These are phyloP conservation scores for Psidium friedrichsthalianum DNA, from an alignment of 345 rosid species.

Conservation along the genomic window DNA sequence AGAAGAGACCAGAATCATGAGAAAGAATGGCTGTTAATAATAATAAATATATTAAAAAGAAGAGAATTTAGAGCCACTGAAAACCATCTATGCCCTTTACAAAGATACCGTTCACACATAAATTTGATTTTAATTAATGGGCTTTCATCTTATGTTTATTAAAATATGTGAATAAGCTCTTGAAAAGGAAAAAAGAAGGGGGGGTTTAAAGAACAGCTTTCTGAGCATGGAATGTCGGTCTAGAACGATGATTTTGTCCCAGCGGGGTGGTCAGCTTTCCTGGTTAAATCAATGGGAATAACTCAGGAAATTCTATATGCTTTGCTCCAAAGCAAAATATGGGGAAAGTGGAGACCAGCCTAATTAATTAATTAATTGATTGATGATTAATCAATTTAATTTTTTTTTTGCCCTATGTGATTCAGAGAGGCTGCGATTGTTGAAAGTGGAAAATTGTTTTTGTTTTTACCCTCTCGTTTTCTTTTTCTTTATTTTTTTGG, in stretches of 20 bases:
- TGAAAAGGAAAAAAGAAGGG: conserved; percentile 12
- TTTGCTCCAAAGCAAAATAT: background rate
- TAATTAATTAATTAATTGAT: background rate
- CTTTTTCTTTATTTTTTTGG: background rate
- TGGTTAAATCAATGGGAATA: background rate
- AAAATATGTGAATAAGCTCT: conserved; percentile 4
- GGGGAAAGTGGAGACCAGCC: background rate
- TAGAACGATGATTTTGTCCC: conserved; percentile 42
- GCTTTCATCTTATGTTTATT: background rate
- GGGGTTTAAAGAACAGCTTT: conserved; percentile 8
- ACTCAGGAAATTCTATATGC: background rate
- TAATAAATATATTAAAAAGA: conserved; percentile 1
- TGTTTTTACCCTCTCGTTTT: background rate
- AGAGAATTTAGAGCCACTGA: background rate
- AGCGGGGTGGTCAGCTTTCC: conserved; percentile 18
- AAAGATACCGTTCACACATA: background rate
- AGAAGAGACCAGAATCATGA: conserved; percentile 48
- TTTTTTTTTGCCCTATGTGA: background rate
- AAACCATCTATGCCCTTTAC: background rate
- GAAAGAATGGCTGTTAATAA: conserved; percentile 16
- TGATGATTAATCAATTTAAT: background rate
- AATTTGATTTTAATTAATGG: background rate
- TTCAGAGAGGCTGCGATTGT: background rate
- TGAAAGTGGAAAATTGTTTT: background rate
- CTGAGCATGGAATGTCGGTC: conserved; percentile 15